Percentiles rank a stretch among this genome's conserved stretches.
Evolutionary conservation across 805 yeast species (phyloP).

Genomic region (Kodamaea jinghongensis): DNA sequence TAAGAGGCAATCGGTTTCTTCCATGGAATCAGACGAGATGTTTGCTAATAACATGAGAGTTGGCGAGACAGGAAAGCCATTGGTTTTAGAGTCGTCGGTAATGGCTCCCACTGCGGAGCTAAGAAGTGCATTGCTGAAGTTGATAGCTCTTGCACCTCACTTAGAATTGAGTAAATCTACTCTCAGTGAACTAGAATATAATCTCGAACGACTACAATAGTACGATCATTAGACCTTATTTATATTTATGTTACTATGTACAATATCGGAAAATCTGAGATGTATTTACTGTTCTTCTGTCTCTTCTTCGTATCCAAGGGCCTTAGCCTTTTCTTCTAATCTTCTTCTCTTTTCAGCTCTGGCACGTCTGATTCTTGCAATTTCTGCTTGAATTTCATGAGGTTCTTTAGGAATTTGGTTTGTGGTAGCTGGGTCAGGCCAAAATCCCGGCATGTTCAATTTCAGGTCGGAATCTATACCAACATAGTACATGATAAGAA

Average conservation of each 20-base stretch:
- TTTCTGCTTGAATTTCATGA: constrained; percentile 85
- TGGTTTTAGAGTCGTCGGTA: no score
- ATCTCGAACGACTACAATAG: constrained; percentile 1
- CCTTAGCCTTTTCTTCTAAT: constrained; percentile 68
- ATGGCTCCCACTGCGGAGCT: no score
- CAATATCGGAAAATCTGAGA: constrained; percentile 3
- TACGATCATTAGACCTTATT: neutral
- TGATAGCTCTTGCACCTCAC: neutral
- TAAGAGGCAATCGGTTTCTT: no score
- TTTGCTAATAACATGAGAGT: no score
- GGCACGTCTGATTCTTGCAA: constrained; percentile 81
- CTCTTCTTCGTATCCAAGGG: constrained; percentile 59
- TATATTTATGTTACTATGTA: constrained; percentile 4
- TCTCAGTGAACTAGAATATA: constrained; percentile 16
- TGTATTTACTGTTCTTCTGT: constrained; percentile 13
- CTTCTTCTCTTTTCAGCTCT: constrained; percentile 69
- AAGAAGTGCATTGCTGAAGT: no score
- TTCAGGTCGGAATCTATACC: constrained; percentile 88
- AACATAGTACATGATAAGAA: constrained; percentile 88
- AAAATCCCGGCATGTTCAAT: constrained; percentile 88
- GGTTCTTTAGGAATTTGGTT: constrained; percentile 92
- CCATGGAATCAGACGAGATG: no score
- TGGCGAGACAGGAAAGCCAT: no score
- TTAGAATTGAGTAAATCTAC: constrained; percentile 16
- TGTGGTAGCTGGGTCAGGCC: constrained; percentile 94